Evolutionary conservation across 495 filamentous ascomycete genomes (phyloP).

Genomic region (Neurospora sp.): DNA sequence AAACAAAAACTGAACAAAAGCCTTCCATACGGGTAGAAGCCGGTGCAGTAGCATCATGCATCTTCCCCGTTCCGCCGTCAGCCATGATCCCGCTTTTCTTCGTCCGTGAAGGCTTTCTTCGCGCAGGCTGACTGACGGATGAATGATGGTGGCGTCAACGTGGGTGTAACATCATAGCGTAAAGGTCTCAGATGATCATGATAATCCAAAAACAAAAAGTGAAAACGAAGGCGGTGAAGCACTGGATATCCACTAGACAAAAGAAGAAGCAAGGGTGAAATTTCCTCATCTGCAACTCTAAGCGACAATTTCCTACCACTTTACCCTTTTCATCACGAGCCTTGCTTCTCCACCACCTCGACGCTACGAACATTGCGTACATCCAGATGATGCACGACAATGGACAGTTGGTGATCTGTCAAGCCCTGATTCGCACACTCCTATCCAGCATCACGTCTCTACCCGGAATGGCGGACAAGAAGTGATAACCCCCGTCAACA

Average conservation of each 20-base stretch:
- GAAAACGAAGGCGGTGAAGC: conserved; percentile 5
- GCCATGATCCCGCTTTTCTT: background rate
- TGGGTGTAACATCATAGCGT: background rate
- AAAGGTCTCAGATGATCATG: background rate
- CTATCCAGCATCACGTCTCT: background rate
- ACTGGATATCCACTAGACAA: background rate
- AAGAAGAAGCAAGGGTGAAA: background rate
- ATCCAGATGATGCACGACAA: conserved; percentile 1
- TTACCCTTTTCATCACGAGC: background rate
- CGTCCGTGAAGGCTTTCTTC: background rate
- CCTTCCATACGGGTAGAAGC: background rate
- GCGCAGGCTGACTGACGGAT: background rate
- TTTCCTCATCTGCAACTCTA: background rate
- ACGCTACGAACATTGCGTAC: background rate
- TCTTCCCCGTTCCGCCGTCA: conserved; percentile 14
- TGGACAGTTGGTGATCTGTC: conserved; percentile 3
- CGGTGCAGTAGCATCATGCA: conserved; percentile 22
- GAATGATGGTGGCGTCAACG: background rate
- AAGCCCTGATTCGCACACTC: conserved; percentile 7
- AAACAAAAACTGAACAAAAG: background rate
- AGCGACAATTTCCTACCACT: background rate
- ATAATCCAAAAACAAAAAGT: background rate
- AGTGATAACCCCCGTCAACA: background rate
- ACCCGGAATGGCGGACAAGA: background rate
- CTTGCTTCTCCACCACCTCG: background rate